These are phyloP conservation scores for Auricularia cornea DNA, from an alignment of 768 basidiomycete species.

Conservation along the genomic window DNA sequence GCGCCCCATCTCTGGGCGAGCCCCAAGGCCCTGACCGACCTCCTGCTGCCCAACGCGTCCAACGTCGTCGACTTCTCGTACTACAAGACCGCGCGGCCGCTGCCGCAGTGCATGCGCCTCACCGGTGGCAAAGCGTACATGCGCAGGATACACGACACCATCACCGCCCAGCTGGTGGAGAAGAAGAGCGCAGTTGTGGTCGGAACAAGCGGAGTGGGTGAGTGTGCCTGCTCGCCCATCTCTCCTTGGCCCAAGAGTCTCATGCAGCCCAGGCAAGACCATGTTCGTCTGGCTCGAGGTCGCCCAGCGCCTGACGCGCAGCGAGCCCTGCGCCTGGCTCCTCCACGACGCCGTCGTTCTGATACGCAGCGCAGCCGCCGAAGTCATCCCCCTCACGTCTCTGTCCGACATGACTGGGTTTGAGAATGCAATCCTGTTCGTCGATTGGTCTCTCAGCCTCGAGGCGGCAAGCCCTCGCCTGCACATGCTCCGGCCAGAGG, in stretches of 20 bases:
- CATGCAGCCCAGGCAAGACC: neutral
- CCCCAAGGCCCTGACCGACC: neutral
- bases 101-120: constrained; percentile 1
- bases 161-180: neutral
- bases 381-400: neutral
- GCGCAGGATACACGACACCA: neutral
- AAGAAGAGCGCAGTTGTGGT: neutral
- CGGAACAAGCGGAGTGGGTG: neutral
- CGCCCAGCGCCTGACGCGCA: neutral
- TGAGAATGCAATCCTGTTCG: neutral
- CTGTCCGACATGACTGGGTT: neutral
- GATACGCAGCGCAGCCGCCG: neutral
- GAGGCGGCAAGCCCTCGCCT: neutral
- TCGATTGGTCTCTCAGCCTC: neutral
- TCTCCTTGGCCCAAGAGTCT: neutral
- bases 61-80: neutral
- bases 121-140: neutral
- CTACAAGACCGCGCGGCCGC: neutral
- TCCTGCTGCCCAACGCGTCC: neutral
- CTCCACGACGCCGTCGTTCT: neutral
- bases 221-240: neutral
- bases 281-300: neutral
- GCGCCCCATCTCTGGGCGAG: neutral
- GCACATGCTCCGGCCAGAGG: neutral
- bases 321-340: neutral